Conservation (phyloP, 768 basidiomycete species). For the Amanita rimosa region DNA sequence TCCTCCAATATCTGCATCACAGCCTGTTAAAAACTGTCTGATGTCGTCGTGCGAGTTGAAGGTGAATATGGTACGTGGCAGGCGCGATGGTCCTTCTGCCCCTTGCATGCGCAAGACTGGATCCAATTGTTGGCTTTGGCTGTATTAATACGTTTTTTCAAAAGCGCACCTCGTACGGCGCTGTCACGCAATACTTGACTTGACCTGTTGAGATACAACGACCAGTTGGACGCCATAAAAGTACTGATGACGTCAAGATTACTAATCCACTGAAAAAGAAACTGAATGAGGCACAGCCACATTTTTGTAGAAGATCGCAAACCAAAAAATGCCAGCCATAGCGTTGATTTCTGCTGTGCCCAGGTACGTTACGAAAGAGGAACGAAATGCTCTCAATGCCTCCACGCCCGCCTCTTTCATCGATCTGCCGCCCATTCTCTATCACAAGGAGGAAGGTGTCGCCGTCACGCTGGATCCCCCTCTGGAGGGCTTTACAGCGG, state of each 20-base stretch:
- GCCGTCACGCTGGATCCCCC: slow-evolving; percentile 60
- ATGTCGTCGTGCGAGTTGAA: slow-evolving; percentile 53
- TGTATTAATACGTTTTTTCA: too few relatives aligned
- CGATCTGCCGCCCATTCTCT: slow-evolving; percentile 76
- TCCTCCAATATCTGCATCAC: slow-evolving; percentile 85
- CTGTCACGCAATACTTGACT: slow-evolving; percentile 23
- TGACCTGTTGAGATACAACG: slow-evolving; percentile 27
- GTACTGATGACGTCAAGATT: slow-evolving; percentile 1
- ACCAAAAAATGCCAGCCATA: slow-evolving; percentile 28
- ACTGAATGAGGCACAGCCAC: too few relatives aligned
- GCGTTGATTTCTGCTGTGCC: slow-evolving; percentile 26
- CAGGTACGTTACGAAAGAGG: slow-evolving; percentile 37
- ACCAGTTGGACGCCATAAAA: slow-evolving; percentile 24
- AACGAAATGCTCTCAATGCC: slow-evolving; percentile 54
- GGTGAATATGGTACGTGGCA: slow-evolving; percentile 53
- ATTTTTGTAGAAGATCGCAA: too few relatives aligned
- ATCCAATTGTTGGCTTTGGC: neutral
- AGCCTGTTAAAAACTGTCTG: slow-evolving; percentile 61
- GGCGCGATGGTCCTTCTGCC: slow-evolving; percentile 47
- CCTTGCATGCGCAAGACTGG: slow-evolving; percentile 71
- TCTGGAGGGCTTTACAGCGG: slow-evolving; percentile 42
- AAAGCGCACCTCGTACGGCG: slow-evolving; percentile 21
- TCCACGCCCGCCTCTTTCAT: slow-evolving; percentile 79
- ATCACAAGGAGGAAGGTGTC: slow-evolving; percentile 65
- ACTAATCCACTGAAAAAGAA: too few relatives aligned